These are phyloP conservation scores for Chaetomiaceae sp. DNA, from an alignment of 2,329 filamentous ascomycete species.

Conservation along the genomic window DNA sequence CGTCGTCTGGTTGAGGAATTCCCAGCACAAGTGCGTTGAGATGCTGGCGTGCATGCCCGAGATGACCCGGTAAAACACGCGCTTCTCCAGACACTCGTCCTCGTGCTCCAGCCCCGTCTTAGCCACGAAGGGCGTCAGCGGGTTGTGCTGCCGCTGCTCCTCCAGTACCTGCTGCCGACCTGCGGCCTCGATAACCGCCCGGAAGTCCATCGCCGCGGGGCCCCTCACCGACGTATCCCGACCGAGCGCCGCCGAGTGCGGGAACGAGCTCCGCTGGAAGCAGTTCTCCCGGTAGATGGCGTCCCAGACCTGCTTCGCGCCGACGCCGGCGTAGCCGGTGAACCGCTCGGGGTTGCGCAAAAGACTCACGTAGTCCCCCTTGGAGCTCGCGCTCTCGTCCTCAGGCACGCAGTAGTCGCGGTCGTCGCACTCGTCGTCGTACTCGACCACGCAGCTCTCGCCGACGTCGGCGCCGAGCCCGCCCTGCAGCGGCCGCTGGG, in stretches of 20 bases:
- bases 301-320: constrained; percentile 88
- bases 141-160: constrained; percentile 49
- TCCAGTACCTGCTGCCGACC: constrained; percentile 57
- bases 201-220: constrained; percentile 55
- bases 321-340: constrained; percentile 83
- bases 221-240: constrained; percentile 37
- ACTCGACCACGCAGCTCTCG: constrained; percentile 95
- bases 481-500: constrained; percentile 70
- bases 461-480: constrained; percentile 78
- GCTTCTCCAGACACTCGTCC: constrained; percentile 93
- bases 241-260: constrained; percentile 51
- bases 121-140: constrained; percentile 54
- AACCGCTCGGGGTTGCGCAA: constrained; percentile 92
- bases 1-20: constrained; percentile 91
- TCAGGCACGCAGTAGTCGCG: constrained; percentile 95
- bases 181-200: constrained; percentile 52
- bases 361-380: constrained; percentile 94
- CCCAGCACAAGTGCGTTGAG: constrained; percentile 90
- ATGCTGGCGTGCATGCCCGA: constrained; percentile 99
- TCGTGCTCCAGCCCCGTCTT: constrained; percentile 67
- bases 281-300: constrained; percentile 97
- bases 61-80: constrained; percentile 93
- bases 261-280: constrained; percentile 66
- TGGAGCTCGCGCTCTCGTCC: constrained; percentile 77
- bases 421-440: constrained; percentile 94